These are phyloP conservation scores for Vigna unguiculata DNA, from an alignment of 306 rosid species.

Conservation along the genomic window DNA sequence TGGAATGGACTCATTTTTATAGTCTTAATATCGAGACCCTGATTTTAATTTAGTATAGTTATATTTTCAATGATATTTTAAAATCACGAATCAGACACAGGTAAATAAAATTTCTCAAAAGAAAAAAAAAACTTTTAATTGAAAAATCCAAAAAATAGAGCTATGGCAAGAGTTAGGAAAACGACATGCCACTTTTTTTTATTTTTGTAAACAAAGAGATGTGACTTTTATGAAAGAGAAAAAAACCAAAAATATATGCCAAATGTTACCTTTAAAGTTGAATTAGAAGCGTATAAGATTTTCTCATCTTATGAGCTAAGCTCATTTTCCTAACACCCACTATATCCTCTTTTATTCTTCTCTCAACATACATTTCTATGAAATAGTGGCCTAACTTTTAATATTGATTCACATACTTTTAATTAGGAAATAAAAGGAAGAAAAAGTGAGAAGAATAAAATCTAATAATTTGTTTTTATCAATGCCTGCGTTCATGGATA, in stretches of 20 bases:
- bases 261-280: constrained; percentile 5
- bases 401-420: not conserved
- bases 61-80: too few relatives aligned
- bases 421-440: constrained; percentile 13
- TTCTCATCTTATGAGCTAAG: constrained; percentile 10
- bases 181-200: not conserved
- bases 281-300: not conserved
- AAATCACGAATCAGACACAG: too few relatives aligned
- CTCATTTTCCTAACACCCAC: not conserved
- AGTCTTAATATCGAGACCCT: not conserved
- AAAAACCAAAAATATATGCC: not conserved
- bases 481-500: not conserved
- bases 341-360: not conserved
- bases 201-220: not conserved
- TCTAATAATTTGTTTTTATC: constrained; percentile 16
- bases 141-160: not conserved
- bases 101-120: not conserved
- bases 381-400: constrained; percentile 2
- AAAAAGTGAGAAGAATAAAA: constrained; percentile 32
- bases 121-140: not conserved
- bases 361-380: not conserved
- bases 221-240: not conserved
- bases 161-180: not conserved
- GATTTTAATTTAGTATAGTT: not conserved
- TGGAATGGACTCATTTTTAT: not conserved